A percentile compares a stretch with the other conserved stretches of the same genome.
These are phyloP conservation scores for Lactifluus volemus DNA, from an alignment of 768 basidiomycete genomes.

Conservation along the genomic window DNA sequence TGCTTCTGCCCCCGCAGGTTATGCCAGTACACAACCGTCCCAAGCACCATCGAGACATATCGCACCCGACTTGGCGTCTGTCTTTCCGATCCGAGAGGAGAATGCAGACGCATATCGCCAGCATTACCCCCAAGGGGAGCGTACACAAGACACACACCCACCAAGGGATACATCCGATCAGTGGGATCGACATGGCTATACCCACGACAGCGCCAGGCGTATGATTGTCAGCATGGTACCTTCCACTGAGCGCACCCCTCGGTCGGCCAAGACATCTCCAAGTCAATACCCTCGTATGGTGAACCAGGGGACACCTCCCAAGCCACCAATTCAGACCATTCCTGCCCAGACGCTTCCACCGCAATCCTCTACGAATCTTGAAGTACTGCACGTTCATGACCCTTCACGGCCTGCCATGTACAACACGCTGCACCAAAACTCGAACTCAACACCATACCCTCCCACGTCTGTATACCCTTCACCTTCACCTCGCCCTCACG, in stretches of 20 bases:
- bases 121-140: background rate
- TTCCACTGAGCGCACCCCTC: conserved; percentile 15
- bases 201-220: background rate
- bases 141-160: background rate
- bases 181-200: conserved; percentile 10
- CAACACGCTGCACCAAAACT: conserved; percentile 5
- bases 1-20: background rate
- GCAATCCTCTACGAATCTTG: background rate
- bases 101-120: conserved; percentile 3
- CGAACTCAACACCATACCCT: conserved; percentile 16
- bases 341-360: background rate
- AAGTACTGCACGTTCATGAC: conserved; percentile 10
- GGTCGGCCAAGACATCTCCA: conserved; percentile 18
- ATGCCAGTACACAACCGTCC: background rate
- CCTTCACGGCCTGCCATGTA: conserved; percentile 13
- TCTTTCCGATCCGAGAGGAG: conserved; percentile 19
- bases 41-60: conserved; percentile 3
- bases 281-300: conserved; percentile 12
- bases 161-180: conserved; percentile 5
- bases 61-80: conserved; percentile 12
- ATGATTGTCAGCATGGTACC: conserved; percentile 5
- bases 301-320: conserved; percentile 19
- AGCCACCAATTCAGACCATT: background rate
- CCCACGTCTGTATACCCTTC: conserved; percentile 17
- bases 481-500: conserved; percentile 7